phyloP scores from a whole-genome alignment of 2,329 filamentous ascomycete genomes.

The Byssochlamys sp. region DNA sequence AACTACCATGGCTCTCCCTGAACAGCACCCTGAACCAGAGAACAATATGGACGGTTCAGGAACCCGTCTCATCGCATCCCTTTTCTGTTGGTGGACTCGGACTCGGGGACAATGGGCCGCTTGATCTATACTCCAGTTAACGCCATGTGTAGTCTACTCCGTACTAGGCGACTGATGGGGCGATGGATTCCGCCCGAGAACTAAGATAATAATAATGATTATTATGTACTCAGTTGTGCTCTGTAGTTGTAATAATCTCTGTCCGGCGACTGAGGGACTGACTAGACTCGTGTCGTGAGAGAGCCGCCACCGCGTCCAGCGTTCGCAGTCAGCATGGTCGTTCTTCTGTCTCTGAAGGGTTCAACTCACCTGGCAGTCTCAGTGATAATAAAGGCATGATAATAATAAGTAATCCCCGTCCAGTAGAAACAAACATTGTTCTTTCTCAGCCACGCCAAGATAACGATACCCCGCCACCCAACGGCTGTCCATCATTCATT shows the following conservation, averaged over 20 bases:
- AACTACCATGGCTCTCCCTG: neutral
- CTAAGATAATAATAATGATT: neutral
- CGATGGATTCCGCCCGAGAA: neutral
- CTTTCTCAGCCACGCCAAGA: neutral
- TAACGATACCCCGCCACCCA: neutral
- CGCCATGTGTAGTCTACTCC: neutral
- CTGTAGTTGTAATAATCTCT: neutral
- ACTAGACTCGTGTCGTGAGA: neutral
- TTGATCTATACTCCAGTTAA: neutral
- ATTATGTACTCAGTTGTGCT: neutral
- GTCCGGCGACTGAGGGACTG: too few relatives aligned
- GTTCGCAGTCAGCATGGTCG: neutral
- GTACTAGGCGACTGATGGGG: neutral
- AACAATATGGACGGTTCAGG: neutral
- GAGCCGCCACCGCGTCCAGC: too few relatives aligned
- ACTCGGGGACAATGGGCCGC: neutral
- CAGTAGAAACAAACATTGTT: neutral
- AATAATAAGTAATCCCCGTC: too few relatives aligned
- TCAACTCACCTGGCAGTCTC: neutral
- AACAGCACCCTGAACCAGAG: neutral
- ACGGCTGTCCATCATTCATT: neutral
- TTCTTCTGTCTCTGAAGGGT: neutral
- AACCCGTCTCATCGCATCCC: neutral
- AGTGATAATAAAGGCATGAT: too few relatives aligned
- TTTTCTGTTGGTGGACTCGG: neutral